Evolutionary conservation across 2,329 filamentous ascomycete genomes (phyloP).

Genomic region (Paracoccidioides lutzii): DNA sequence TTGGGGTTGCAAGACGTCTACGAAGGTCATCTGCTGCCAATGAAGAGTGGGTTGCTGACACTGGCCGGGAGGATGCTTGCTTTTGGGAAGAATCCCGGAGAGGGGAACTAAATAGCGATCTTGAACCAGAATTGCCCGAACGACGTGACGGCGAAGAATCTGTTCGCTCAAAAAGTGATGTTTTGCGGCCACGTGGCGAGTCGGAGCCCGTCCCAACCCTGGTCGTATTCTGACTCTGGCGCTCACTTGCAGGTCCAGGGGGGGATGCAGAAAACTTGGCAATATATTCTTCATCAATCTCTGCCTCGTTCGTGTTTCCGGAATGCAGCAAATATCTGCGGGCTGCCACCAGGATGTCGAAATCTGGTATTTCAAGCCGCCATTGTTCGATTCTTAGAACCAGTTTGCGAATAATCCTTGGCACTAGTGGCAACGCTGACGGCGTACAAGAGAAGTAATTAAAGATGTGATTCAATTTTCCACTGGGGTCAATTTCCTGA

Average conservation of each 20-base stretch:
- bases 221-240: background rate
- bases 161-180: constrained; percentile 8
- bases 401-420: constrained; percentile 47
- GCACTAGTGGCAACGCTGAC: constrained; percentile 35
- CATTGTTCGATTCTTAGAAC: constrained; percentile 51
- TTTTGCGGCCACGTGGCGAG: constrained; percentile 17
- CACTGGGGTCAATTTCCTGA: constrained; percentile 20
- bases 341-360: constrained; percentile 57
- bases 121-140: constrained; percentile 11
- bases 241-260: constrained; percentile 7
- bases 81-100: constrained; percentile 14
- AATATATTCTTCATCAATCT: background rate
- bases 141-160: constrained; percentile 8
- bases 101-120: constrained; percentile 11
- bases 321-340: constrained; percentile 32
- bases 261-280: background rate
- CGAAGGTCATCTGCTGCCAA: constrained; percentile 20
- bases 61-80: constrained; percentile 5
- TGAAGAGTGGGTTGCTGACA: constrained; percentile 10
- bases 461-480: constrained; percentile 19
- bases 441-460: constrained; percentile 38
- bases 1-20: constrained; percentile 23
- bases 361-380: constrained; percentile 53
- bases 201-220: constrained; percentile 4
- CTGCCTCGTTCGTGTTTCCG: constrained; percentile 14